Base-by-base conservation (phyloP, 1,284 basidiomycete species). In the Trichosporon inkin region DNA sequence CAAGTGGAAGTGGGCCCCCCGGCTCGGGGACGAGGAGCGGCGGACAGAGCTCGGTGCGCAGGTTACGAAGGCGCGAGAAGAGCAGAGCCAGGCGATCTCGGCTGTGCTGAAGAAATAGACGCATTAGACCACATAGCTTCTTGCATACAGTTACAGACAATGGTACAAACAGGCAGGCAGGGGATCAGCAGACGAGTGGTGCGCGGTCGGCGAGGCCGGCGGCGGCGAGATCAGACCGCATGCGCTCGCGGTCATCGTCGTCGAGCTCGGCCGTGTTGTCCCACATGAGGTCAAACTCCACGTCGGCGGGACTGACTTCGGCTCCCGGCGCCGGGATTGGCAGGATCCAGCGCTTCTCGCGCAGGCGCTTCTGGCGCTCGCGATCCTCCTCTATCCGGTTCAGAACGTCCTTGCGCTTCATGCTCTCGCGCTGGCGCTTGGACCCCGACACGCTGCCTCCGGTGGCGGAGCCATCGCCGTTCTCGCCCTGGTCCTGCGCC, bases 271-370 rank as follows among this genome's bases (percentile, higher is more conserved):
- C 89, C 40, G 86, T 87, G 40, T 86, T 84, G 74, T 95, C 92
- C 92, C 92, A 95, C 66, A 89, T 86, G 67, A 92, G 91, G 69
- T 95, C 91, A 73, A 95, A 95, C 76, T 92, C 90, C 55, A 92
- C 87, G 68, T 92, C 89, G 59, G 91, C 79, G 6, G 86, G 81
- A 19, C 83, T 60, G 19, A 80, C 80, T 35, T 79, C 80, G 2
- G 32, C 8, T 7, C 38, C 53, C 8, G 57, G 67, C 53, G 72
- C 62, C 6, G 74, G 75, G 51, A 77, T 70, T 40, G 78, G 77
- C 24, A 95, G 86, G 32, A 96, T 92, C 93, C 94, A 97, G 53
- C 92, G 85, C 19, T 90, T 85, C 76, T 97, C 93, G 44, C 92
- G 85, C 1, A 97, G 82, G 2, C 93, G 85, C 77, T 97, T 96